Evolutionary conservation across 1,139 yeast genomes (phyloP).

Genomic region (Hyphopichia wangnamkhiaoensis): DNA sequence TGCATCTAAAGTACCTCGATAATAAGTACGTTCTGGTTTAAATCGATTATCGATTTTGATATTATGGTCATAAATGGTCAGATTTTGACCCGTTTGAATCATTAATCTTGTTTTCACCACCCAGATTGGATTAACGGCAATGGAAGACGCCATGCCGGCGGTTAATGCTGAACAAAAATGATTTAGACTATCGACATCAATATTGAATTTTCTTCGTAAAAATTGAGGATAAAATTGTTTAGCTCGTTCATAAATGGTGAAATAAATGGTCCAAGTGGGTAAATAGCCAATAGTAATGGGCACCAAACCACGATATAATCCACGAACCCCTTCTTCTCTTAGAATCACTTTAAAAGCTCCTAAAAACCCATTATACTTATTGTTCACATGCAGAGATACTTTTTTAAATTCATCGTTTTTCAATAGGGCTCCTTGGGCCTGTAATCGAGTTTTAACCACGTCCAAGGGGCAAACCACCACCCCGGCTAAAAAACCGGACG

Average conservation of each 20-base stretch:
- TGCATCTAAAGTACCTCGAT: conserved; percentile 82
- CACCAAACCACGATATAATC: conserved; percentile 85
- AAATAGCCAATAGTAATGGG: conserved; percentile 92
- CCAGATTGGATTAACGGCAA: conserved; percentile 96
- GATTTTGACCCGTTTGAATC: conserved; percentile 70
- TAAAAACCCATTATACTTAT: conserved; percentile 55
- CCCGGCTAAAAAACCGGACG: conserved; percentile 49
- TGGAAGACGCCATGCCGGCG: conserved; percentile 86
- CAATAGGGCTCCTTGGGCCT: conserved; percentile 38
- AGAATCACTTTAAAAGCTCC: conserved; percentile 65
- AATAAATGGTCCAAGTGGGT: conserved; percentile 97
- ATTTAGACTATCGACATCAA: conserved; percentile 49
- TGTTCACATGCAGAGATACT: conserved; percentile 9
- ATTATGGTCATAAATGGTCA: conserved; percentile 33
- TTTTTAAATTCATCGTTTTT: neutral
- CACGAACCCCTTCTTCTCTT: conserved; percentile 76
- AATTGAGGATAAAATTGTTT: conserved; percentile 45
- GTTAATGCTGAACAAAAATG: conserved; percentile 83
- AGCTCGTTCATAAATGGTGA: conserved; percentile 82
- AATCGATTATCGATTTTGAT: neutral
- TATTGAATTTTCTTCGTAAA: conserved; percentile 26
- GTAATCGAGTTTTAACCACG: conserved; percentile 48
- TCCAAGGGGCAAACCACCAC: conserved; percentile 50
- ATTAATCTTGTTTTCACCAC: conserved; percentile 91
- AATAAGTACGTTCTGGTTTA: conserved; percentile 36